These are phyloP conservation scores for Crinitomyces ghanaensis DNA, from an alignment of 805 yeast genomes.

Conservation along the genomic window DNA sequence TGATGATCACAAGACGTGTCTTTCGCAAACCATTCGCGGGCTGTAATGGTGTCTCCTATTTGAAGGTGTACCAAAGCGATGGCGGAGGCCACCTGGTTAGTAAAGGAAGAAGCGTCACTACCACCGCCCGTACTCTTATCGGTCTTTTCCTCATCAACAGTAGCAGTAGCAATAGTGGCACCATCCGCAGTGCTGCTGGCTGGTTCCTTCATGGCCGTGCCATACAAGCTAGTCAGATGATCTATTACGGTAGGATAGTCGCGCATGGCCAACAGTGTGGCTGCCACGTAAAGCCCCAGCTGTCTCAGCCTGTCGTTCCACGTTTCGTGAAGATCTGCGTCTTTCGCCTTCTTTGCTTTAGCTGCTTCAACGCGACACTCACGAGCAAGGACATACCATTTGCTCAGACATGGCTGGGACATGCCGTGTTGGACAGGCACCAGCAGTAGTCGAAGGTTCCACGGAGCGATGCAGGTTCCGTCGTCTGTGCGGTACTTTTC, in stretches of 20 bases:
- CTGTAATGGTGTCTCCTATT: slow-evolving; percentile 23
- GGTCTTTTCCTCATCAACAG: slow-evolving; percentile 2
- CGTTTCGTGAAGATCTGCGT: not conserved
- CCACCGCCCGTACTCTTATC: not conserved
- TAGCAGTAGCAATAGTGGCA: no score
- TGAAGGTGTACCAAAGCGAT: slow-evolving; percentile 17
- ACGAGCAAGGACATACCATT: slow-evolving; percentile 24
- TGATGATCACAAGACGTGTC: not conserved
- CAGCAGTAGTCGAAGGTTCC: slow-evolving; percentile 25
- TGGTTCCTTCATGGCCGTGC: slow-evolving; percentile 3
- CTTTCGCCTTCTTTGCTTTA: slow-evolving; percentile 3
- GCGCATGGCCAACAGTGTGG: slow-evolving; percentile 23
- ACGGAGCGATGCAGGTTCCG: slow-evolving; percentile 20
- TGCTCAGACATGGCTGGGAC: slow-evolving; percentile 23
- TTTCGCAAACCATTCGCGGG: slow-evolving; percentile 20
- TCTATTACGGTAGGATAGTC: slow-evolving; percentile 26
- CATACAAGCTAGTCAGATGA: slow-evolving; percentile 17
- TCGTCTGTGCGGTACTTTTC: slow-evolving; percentile 15
- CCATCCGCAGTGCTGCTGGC: no score
- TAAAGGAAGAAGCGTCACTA: slow-evolving; percentile 2
- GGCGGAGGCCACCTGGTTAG: slow-evolving; percentile 8
- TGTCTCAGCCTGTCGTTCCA: slow-evolving; percentile 19
- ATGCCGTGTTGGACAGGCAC: slow-evolving; percentile 25
- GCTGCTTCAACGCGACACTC: slow-evolving; percentile 23
- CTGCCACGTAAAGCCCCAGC: slow-evolving; percentile 24